These are phyloP conservation scores for Septoria petroselini DNA, from an alignment of 2,329 filamentous ascomycete species.

Conservation along the genomic window DNA sequence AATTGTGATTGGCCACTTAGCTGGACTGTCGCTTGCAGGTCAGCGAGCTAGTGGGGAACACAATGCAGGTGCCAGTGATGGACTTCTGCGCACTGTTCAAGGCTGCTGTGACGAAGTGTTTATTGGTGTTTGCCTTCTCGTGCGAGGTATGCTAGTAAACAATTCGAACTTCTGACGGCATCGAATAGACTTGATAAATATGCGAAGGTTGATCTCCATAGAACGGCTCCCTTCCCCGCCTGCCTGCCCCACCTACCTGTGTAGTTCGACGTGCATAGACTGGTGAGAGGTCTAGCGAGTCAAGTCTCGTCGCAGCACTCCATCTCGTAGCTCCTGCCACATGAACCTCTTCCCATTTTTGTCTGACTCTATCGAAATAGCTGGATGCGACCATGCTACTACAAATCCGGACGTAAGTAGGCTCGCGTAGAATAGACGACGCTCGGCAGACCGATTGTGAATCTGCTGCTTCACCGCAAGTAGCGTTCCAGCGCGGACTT, in stretches of 20 bases:
- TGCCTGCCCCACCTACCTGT: no score
- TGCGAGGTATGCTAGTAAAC: not conserved
- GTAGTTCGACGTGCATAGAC: no score
- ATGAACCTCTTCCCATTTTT: not conserved
- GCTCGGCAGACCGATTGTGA: not conserved
- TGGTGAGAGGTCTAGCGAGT: no score
- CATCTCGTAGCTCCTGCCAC: not conserved
- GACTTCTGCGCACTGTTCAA: no score
- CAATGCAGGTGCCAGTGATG: not conserved
- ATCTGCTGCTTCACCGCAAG: not conserved
- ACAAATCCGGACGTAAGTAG: not conserved
- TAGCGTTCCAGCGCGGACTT: not conserved
- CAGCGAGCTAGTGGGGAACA: not conserved
- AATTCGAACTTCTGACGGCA: no score
- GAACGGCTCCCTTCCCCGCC: no score
- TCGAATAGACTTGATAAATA: not conserved
- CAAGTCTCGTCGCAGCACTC: not conserved
- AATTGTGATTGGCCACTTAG: constrained; percentile 1
- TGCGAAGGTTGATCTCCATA: not conserved
- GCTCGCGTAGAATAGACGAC: not conserved
- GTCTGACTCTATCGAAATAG: not conserved
- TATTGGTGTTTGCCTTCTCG: not conserved
- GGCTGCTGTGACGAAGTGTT: not conserved
- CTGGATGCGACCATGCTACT: not conserved
- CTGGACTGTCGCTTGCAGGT: not conserved